Conservation (phyloP, 331 rosid genomes). For the Cydonia oblonga region DNA sequence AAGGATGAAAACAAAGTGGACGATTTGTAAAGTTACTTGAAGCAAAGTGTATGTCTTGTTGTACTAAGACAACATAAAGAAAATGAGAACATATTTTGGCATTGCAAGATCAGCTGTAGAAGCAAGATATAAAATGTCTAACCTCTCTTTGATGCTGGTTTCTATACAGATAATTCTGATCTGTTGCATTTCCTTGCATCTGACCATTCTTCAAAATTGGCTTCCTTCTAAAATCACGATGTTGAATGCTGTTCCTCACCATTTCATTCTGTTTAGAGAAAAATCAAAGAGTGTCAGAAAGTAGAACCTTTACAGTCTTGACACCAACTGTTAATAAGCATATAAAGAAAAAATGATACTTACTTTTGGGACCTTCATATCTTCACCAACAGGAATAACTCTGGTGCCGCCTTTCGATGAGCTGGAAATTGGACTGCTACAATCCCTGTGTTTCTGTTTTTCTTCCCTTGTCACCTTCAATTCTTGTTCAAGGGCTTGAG, state of each 20-base stretch:
- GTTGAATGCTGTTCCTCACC: conserved; percentile 20
- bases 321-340: background rate
- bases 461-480: conserved; percentile 51
- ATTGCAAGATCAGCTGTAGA: background rate
- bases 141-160: conserved; percentile 28
- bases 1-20: background rate
- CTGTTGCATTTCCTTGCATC: conserved; percentile 18
- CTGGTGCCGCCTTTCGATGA: conserved; percentile 21
- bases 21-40: background rate
- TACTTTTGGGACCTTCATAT: conserved; percentile 20
- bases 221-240: conserved; percentile 24
- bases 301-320: background rate
- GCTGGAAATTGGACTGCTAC: conserved; percentile 8
- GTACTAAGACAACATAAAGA: background rate
- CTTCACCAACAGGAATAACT: conserved; percentile 24
- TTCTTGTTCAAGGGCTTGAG: conserved; percentile 63
- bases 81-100: background rate
- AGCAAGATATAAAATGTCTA: conserved; percentile 10
- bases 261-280: conserved; percentile 23
- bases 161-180: conserved; percentile 2
- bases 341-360: background rate
- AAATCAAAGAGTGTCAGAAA: background rate
- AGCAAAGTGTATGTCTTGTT: background rate
- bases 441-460: conserved; percentile 45
- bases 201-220: conserved; percentile 12